Percentiles rank a stretch among this genome's conserved stretches.
These are phyloP conservation scores for Phyllostachys edulis DNA, from an alignment of 176 grass and related monocot genomes.

Conservation along the genomic window DNA sequence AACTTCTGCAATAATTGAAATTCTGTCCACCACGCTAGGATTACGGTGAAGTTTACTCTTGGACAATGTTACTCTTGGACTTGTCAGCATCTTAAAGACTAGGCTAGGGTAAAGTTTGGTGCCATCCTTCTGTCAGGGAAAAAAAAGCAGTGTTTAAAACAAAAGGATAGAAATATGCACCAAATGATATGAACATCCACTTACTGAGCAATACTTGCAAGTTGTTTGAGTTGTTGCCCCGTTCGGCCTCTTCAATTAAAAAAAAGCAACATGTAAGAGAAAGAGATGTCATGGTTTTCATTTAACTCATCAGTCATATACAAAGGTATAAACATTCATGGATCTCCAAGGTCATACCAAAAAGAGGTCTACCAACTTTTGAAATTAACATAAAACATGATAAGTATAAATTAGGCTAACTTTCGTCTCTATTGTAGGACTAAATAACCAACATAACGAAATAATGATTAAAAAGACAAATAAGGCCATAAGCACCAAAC, in stretches of 20 bases:
- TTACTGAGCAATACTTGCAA: slow-evolving; percentile 91
- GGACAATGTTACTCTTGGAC: slow-evolving; percentile 44
- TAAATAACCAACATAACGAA: neutral
- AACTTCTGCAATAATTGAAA: slow-evolving; percentile 76
- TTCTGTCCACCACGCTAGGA: slow-evolving; percentile 48
- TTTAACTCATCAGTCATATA: neutral
- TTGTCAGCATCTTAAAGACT: slow-evolving; percentile 48
- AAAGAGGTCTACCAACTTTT: neutral
- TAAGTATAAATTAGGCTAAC: neutral
- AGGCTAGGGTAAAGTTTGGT: slow-evolving; percentile 65
- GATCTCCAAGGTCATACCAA: neutral
- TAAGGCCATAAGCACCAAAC: neutral
- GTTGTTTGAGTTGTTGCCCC: slow-evolving; percentile 39
- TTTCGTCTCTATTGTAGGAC: neutral
- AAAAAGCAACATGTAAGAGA: slow-evolving; percentile 38
- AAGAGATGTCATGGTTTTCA: slow-evolving; percentile 22
- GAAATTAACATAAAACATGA: neutral
- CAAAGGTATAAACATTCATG: neutral
- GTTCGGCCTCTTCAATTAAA: slow-evolving; percentile 31
- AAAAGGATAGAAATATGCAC: slow-evolving; percentile 31
- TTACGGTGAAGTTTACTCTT: slow-evolving; percentile 27
- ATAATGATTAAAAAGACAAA: neutral
- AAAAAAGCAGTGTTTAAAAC: slow-evolving; percentile 39
- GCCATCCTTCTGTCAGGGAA: slow-evolving; percentile 55
- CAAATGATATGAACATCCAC: slow-evolving; percentile 39